A percentile compares a stretch with the other conserved stretches of the same genome.
Conservation (phyloP, 371 early-diverging fungal species). For the Apophysomyces elegans region DNA sequence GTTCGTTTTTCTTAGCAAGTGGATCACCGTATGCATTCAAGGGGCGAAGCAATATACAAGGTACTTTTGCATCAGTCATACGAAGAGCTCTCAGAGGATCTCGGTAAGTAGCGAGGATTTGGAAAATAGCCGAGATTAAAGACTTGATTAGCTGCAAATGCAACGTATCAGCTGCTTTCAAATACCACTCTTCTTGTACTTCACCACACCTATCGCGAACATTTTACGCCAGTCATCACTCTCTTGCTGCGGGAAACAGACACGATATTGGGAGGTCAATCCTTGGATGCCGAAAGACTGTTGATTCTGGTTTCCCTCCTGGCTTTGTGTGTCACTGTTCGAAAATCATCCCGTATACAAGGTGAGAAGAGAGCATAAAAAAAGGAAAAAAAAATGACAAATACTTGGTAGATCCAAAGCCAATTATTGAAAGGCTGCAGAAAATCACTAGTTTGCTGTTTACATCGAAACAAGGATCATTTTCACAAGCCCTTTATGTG, state of each 20-base stretch:
- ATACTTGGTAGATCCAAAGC: conserved; percentile 36
- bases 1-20: conserved; percentile 46
- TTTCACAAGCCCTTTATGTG: conserved; percentile 25
- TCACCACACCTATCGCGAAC: conserved; percentile 60
- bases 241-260: conserved; percentile 54
- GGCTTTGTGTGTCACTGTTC: conserved; percentile 58
- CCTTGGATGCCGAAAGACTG: conserved; percentile 41
- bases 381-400: not conserved
- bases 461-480: conserved; percentile 4
- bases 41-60: conserved; percentile 49
- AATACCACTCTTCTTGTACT: conserved; percentile 60
- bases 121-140: not conserved
- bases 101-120: conserved; percentile 21
- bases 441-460: conserved; percentile 35
- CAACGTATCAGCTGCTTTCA: conserved; percentile 31
- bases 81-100: conserved; percentile 30
- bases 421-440: conserved; percentile 36
- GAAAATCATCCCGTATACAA: conserved; percentile 61
- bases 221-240: conserved; percentile 55
- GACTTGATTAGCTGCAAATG: conserved; percentile 17
- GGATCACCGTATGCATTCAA: conserved; percentile 63
- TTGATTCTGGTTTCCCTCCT: conserved; percentile 50
- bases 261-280: conserved; percentile 21
- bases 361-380: conserved; percentile 33
- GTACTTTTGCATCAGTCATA: conserved; percentile 54